Conservation (phyloP, 208 protist species). For the Leishmania aethiopica region DNA sequence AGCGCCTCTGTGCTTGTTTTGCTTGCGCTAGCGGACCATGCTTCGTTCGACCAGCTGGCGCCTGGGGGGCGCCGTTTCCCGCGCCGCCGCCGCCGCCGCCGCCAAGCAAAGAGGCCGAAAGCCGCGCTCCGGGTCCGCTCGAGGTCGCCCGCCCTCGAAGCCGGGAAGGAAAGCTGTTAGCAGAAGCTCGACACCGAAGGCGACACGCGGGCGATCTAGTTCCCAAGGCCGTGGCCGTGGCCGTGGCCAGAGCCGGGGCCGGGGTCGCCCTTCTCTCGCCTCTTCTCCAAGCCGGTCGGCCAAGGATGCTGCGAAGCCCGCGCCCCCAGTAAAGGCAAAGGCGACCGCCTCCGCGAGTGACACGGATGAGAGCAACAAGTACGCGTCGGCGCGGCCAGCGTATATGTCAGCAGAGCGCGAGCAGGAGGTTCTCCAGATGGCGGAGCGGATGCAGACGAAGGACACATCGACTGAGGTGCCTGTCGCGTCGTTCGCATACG, state of each 20-base stretch:
- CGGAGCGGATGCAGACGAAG: slow-evolving; percentile 80
- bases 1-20: background rate
- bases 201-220: background rate
- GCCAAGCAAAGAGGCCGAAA: background rate
- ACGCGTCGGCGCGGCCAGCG: slow-evolving; percentile 33
- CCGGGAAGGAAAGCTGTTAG: background rate
- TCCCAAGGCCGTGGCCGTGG: slow-evolving; percentile 5
- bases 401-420: slow-evolving; percentile 74
- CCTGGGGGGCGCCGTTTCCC: slow-evolving; percentile 7
- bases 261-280: background rate
- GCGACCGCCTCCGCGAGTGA: background rate
- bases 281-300: slow-evolving; percentile 1
- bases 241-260: background rate
- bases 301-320: background rate
- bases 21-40: background rate
- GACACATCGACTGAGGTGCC: slow-evolving; percentile 82
- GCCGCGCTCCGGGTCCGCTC: background rate
- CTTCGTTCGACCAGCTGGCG: slow-evolving; percentile 1
- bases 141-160: slow-evolving; percentile 3
- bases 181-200: slow-evolving; percentile 8
- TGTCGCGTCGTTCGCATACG: slow-evolving; percentile 83
- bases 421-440: slow-evolving; percentile 62
- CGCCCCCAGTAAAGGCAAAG: background rate
- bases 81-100: background rate
- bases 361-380: background rate